Evolutionary conservation across 164 flowering plant genomes (phyloP).

Genomic region (Echeveria elegans): DNA sequence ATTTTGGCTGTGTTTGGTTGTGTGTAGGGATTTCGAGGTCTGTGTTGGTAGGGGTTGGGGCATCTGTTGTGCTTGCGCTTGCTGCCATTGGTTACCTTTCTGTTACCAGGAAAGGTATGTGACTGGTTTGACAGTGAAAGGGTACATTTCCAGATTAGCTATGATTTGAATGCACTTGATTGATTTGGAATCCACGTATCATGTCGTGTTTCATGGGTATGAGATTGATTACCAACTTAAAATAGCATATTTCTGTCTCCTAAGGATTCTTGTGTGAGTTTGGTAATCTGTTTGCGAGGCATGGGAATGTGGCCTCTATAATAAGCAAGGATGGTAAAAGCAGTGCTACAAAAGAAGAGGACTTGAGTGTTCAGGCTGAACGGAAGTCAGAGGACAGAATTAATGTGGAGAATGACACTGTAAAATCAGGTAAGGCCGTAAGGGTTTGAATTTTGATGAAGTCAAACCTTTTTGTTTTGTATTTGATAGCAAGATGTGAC

Average conservation of each 20-base stretch:
- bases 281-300: slow-evolving; percentile 18
- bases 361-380: not conserved
- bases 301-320: slow-evolving; percentile 14
- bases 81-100: slow-evolving; percentile 41
- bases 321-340: slow-evolving; percentile 8
- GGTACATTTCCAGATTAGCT: not conserved
- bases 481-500: not conserved
- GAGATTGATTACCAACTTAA: not conserved
- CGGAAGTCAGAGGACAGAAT: not conserved
- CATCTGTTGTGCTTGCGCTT: slow-evolving; percentile 38
- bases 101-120: slow-evolving; percentile 35
- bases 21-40: slow-evolving; percentile 7
- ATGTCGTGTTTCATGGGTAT: not conserved
- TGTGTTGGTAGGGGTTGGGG: slow-evolving; percentile 36
- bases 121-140: too few relatives aligned
- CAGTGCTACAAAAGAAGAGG: slow-evolving; percentile 6
- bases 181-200: not conserved
- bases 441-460: slow-evolving; percentile 4
- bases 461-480: not conserved
- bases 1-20: not conserved
- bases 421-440: not conserved
- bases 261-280: slow-evolving; percentile 35
- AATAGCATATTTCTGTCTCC: not conserved
- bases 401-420: not conserved
- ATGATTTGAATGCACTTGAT: not conserved